phyloP scores from a whole-genome alignment of 495 filamentous ascomycete genomes.

The Penicillium dipodomyicola region DNA sequence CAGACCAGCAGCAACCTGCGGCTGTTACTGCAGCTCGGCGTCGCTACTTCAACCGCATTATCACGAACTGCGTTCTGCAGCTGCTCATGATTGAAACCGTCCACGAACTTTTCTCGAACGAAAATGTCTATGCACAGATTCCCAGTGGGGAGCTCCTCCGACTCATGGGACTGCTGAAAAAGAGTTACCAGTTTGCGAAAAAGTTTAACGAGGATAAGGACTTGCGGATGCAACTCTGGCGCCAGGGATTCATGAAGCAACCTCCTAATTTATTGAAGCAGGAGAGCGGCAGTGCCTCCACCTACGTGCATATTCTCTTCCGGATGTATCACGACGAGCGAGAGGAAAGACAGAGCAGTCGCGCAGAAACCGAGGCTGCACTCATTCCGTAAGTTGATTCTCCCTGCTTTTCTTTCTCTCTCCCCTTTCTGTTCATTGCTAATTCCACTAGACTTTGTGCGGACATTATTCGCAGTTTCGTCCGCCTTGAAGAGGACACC shows the following conservation, averaged over 20 bases:
- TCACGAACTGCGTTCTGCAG: conserved; percentile 97
- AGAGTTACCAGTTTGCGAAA: conserved; percentile 91
- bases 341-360: conserved; percentile 74
- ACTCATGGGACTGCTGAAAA: conserved; percentile 90
- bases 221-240: conserved; percentile 87
- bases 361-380: conserved; percentile 79
- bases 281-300: conserved; percentile 86
- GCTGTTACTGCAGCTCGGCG: conserved; percentile 88
- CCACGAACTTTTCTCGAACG: conserved; percentile 96
- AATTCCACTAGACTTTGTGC: conserved; percentile 63
- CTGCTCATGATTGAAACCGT: conserved; percentile 99
- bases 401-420: not conserved
- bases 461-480: conserved; percentile 84
- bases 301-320: conserved; percentile 90
- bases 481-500: conserved; percentile 83
- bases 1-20: conserved; percentile 75
- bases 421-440: conserved; percentile 10
- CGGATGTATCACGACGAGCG: conserved; percentile 93
- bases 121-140: conserved; percentile 90
- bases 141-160: conserved; percentile 84
- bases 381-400: conserved; percentile 73
- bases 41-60: conserved; percentile 99
- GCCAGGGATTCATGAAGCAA: conserved; percentile 99
- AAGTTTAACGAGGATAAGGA: conserved; percentile 98
- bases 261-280: conserved; percentile 98